Evolutionary conservation across 805 yeast genomes (phyloP).

Genomic region (Starmerella davenportii): DNA sequence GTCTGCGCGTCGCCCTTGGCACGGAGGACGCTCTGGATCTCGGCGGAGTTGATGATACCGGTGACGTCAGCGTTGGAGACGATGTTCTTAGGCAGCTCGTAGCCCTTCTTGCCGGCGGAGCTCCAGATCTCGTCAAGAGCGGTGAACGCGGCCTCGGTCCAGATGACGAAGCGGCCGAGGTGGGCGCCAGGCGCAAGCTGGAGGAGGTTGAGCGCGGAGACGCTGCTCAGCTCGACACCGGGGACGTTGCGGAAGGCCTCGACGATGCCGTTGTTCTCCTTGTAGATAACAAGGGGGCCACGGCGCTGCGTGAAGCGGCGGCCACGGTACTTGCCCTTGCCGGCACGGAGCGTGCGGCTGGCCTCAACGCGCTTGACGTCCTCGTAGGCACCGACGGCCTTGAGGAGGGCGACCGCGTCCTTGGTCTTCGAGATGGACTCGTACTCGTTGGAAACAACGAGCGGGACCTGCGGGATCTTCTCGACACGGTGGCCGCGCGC

Average conservation of each 20-base stretch:
- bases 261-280: conserved; percentile 91
- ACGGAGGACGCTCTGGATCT: conserved; percentile 92
- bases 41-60: conserved; percentile 96
- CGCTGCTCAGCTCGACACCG: conserved; percentile 96
- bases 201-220: conserved; percentile 78
- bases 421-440: conserved; percentile 92
- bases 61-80: conserved; percentile 88
- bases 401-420: conserved; percentile 95
- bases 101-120: conserved; percentile 77
- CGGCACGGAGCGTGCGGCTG: conserved; percentile 98
- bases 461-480: conserved; percentile 94
- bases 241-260: conserved; percentile 99
- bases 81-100: conserved; percentile 87
- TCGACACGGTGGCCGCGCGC: conserved; percentile 99
- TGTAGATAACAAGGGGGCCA: conserved; percentile 98
- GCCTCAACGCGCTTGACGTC: conserved; percentile 95
- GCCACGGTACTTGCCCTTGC: conserved; percentile 99
- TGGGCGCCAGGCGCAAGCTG: conserved; percentile 99
- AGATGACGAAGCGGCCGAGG: conserved; percentile 97
- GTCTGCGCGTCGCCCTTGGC: conserved; percentile 76
- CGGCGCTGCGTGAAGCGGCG: conserved; percentile 99
- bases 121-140: conserved; percentile 95
- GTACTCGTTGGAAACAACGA: conserved; percentile 83
- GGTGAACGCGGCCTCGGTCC: conserved; percentile 98
- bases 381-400: conserved; percentile 97